These are phyloP conservation scores for Endotrypanum monterogeii DNA, from an alignment of 208 protist species.

Conservation along the genomic window DNA sequence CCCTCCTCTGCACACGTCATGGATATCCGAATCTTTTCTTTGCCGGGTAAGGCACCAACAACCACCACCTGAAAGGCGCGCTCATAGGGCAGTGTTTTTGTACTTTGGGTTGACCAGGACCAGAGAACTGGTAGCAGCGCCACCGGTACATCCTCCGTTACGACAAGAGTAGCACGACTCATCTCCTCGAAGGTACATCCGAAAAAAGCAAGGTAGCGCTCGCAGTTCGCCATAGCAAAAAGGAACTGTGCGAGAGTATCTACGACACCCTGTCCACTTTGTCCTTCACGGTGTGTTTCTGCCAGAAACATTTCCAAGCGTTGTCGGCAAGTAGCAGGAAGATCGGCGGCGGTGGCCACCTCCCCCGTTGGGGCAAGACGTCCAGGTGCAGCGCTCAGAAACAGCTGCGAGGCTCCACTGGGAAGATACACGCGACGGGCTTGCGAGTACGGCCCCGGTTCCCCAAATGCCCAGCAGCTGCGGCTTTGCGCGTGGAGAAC, in stretches of 20 bases:
- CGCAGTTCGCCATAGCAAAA: constrained; percentile 64
- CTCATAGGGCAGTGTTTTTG: constrained; percentile 11
- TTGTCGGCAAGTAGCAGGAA: constrained; percentile 12
- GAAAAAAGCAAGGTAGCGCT: constrained; percentile 48
- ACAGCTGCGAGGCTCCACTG: background rate
- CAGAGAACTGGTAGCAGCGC: constrained; percentile 38
- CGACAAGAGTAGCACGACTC: constrained; percentile 32
- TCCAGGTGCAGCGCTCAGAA: constrained; percentile 46
- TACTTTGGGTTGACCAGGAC: constrained; percentile 30
- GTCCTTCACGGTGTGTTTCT: background rate
- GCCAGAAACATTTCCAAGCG: background rate
- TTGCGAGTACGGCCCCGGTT: constrained; percentile 86
- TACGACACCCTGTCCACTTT: background rate
- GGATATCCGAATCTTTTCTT: constrained; percentile 16
- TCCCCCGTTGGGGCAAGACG: constrained; percentile 42
- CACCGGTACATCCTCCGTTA: constrained; percentile 23
- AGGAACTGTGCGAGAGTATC: constrained; percentile 54
- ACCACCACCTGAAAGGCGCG: constrained; percentile 6
- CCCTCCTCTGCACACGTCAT: constrained; percentile 12
- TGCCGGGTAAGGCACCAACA: constrained; percentile 2
- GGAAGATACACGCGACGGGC: constrained; percentile 31
- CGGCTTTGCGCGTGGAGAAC: constrained; percentile 91
- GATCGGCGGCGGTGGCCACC: constrained; percentile 31
- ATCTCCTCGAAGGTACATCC: constrained; percentile 7
- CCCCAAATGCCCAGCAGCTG: constrained; percentile 90